phyloP scores from a whole-genome alignment of 2,329 filamentous ascomycete species.

The Diaporthe citrichinensis region DNA sequence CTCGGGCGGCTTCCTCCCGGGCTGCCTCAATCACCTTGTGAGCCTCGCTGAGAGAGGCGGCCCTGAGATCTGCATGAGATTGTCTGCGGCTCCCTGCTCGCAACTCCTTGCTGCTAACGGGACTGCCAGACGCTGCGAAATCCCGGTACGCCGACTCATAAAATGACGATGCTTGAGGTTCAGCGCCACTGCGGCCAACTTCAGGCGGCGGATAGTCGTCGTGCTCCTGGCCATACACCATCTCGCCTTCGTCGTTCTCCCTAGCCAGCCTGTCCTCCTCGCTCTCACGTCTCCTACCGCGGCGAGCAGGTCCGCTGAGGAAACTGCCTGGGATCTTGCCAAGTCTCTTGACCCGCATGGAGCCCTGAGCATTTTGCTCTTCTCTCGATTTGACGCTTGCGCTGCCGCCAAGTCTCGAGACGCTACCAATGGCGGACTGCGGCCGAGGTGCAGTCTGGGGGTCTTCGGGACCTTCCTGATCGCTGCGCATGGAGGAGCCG shows the following conservation, averaged over 20 bases:
- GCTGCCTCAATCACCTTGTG: constrained; percentile 50
- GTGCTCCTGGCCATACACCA: constrained; percentile 57
- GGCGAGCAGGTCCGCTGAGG: constrained; percentile 82
- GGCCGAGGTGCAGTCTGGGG: constrained; percentile 65
- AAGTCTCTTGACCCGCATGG: constrained; percentile 82
- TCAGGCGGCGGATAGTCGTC: constrained; percentile 57
- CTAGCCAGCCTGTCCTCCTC: constrained; percentile 68
- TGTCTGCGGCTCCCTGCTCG: constrained; percentile 58
- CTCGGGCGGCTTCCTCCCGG: constrained; percentile 54
- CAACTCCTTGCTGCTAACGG: constrained; percentile 64
- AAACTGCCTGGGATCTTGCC: constrained; percentile 83
- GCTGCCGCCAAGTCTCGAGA: constrained; percentile 66
- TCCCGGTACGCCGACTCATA: constrained; percentile 61
- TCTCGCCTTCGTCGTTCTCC: constrained; percentile 57
- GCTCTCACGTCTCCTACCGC: constrained; percentile 77
- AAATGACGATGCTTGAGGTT: constrained; percentile 58
- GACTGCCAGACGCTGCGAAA: constrained; percentile 70
- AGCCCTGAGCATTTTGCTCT: constrained; percentile 76
- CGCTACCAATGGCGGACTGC: constrained; percentile 64
- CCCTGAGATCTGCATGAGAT: constrained; percentile 55
- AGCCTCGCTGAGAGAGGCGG: constrained; percentile 51
- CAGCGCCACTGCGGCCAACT: constrained; percentile 53
- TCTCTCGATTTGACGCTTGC: constrained; percentile 70
- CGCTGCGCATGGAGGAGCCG: constrained; percentile 56
- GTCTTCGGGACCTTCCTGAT: constrained; percentile 63